Evolutionary conservation across 2,329 filamentous ascomycete genomes (phyloP).

Genomic region (Chaetomium strumarium): DNA sequence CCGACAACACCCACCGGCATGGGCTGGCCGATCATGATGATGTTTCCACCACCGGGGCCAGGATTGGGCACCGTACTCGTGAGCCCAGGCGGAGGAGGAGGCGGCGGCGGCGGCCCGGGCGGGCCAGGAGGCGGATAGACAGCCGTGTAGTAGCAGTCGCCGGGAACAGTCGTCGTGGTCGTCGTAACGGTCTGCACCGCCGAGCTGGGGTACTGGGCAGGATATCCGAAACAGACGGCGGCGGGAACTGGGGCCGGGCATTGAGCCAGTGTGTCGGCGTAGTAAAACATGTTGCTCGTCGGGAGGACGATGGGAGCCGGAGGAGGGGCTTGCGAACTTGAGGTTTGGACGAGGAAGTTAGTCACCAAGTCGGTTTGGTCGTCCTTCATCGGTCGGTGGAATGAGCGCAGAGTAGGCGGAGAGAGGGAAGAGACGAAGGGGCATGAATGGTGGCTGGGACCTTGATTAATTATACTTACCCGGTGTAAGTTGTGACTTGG

Average conservation of each 20-base stretch:
- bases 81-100: neutral
- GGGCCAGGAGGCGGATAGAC: neutral
- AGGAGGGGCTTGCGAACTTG: neutral
- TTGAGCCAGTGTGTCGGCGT: neutral
- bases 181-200: neutral
- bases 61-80: neutral
- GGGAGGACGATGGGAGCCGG: conserved; percentile 1
- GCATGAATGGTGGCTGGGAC: neutral
- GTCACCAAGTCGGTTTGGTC: neutral
- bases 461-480: conserved; percentile 3
- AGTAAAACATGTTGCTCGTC: neutral
- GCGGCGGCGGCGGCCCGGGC: too few species aligned
- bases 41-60: too few species aligned
- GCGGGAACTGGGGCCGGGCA: neutral
- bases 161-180: neutral
- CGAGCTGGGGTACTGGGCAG: too few species aligned
- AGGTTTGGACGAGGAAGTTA: neutral
- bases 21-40: neutral
- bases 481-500: conserved; percentile 9
- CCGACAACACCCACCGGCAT: neutral
- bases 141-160: neutral
- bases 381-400: neutral
- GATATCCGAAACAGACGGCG: neutral
- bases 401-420: neutral
- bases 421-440: neutral